Base-by-base conservation (phyloP, 345 rosid species). In the Salix koriyanagi region DNA sequence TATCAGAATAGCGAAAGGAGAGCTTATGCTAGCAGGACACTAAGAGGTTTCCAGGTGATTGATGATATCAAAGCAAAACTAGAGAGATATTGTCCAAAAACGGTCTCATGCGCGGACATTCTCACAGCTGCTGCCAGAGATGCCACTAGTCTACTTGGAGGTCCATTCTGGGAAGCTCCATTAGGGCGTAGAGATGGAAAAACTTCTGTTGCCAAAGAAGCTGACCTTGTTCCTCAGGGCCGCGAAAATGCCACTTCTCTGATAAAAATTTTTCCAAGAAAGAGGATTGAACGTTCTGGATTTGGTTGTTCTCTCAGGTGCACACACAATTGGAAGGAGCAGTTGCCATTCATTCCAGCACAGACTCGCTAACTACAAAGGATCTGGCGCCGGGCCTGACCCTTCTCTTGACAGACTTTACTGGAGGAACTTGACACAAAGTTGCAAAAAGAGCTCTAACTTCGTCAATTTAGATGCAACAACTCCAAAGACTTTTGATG, bases 311-410 rank as follows among this genome's bases (percentile, higher is more conserved):
- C 75, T 80, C 5, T 75, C 79, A n/a, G 85, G 86, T 19, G 37
- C 86, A 1, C 88, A 85, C 65, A 85, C 88, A 6, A 81, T 85
- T 25, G 88, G 88, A 0, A 81, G 86, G 48, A 76, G 73, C 65
- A 76, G 66, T 21, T 85, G 88, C 77, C 14, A 48, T n/a, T 50
- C 83, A 5, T 32, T 83, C 62, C 73, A 67, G 7, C 54, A 79
- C 25, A 74, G 88, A 71, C 77, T 86, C 14, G 73, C 62, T 1
- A 76, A 76, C 71, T 72, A 42, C 21, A 54, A 71, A 30, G 77
- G 74, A 36, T 71, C 82, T 7, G 16, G 79, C 54, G n/a, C n/a
- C n/a, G 60, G 67, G 48, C 58, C 80, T 3, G 82, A 77, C 28
- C 79, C 75, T 18, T 34, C 80, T 6, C 28, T 79, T 19, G 83